Conservation (phyloP, 306 rosid species). For the Rubus idaeus region DNA sequence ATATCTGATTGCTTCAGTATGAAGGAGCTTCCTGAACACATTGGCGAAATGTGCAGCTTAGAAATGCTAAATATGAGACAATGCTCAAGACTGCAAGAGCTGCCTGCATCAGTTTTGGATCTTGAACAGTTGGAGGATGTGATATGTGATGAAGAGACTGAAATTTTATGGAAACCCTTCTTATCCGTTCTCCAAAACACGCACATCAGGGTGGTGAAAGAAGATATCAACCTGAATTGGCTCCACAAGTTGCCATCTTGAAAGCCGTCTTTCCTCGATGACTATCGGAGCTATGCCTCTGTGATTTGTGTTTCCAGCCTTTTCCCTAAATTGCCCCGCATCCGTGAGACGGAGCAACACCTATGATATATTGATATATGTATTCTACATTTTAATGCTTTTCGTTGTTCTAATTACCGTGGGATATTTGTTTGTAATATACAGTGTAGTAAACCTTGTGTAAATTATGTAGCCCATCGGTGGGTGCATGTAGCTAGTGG, state of each 20-base stretch:
- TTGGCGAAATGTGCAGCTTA: slow-evolving; percentile 39
- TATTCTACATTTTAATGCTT: background rate
- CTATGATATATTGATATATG: background rate
- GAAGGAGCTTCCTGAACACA: slow-evolving; percentile 39
- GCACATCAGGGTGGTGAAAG: slow-evolving; percentile 2
- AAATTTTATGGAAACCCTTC: background rate
- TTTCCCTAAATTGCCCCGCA: background rate
- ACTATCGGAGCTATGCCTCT: background rate
- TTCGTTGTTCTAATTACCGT: background rate
- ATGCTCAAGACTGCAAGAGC: slow-evolving; percentile 38
- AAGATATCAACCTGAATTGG: slow-evolving; percentile 19
- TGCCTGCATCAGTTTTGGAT: slow-evolving; percentile 45
- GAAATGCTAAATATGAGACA: slow-evolving; percentile 36
- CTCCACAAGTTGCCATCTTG: slow-evolving; percentile 1
- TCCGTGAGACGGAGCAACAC: background rate
- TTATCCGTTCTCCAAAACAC: background rate
- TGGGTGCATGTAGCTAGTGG: background rate
- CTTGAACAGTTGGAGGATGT: slow-evolving; percentile 36
- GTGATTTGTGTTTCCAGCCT: background rate
- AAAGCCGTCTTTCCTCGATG: background rate
- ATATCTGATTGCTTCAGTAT: slow-evolving; percentile 50
- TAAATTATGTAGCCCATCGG: background rate
- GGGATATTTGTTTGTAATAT: background rate
- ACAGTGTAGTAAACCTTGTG: background rate
- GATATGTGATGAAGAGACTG: slow-evolving; percentile 44